Conservation (phyloP, 2,329 filamentous ascomycete species). For the Uncinocarpus reesii region DNA sequence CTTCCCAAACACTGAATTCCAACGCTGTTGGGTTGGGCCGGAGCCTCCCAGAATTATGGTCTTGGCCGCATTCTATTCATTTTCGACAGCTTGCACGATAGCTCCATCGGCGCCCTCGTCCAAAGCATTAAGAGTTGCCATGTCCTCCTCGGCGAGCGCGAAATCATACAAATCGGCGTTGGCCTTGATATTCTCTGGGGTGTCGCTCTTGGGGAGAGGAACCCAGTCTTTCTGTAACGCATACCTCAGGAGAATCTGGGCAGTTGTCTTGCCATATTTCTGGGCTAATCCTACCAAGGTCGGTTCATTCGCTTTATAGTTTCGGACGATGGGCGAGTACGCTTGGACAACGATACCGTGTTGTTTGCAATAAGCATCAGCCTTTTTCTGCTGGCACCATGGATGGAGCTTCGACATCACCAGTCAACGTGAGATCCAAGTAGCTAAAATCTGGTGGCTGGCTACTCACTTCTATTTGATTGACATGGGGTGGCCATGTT, state of each 20-base stretch:
- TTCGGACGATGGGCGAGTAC: constrained; percentile 50
- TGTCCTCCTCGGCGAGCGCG: constrained; percentile 47
- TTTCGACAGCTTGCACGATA: constrained; percentile 40
- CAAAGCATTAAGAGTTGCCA: constrained; percentile 44
- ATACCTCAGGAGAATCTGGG: constrained; percentile 72
- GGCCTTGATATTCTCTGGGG: constrained; percentile 53
- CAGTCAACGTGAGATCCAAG: too few species aligned
- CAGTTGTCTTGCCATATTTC: constrained; percentile 62
- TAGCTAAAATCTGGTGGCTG: not conserved
- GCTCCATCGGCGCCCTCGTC: constrained; percentile 42
- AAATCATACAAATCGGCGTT: constrained; percentile 57
- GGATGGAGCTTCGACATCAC: constrained; percentile 65
- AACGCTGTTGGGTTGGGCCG: too few species aligned
- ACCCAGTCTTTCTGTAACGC: constrained; percentile 68
- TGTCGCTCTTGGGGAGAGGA: constrained; percentile 65
- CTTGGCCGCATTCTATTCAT: constrained; percentile 30
- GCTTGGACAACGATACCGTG: constrained; percentile 46
- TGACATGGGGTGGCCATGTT: constrained; percentile 59
- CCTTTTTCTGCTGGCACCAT: constrained; percentile 56
- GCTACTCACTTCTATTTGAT: constrained; percentile 57
- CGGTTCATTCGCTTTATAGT: constrained; percentile 60
- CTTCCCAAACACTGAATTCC: not conserved
- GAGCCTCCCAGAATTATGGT: too few species aligned
- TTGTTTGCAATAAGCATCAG: constrained; percentile 46
- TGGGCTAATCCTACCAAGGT: constrained; percentile 54